Base-by-base conservation (phyloP, 2,329 filamentous ascomycete species). In the Cordyceps pruinosa region DNA sequence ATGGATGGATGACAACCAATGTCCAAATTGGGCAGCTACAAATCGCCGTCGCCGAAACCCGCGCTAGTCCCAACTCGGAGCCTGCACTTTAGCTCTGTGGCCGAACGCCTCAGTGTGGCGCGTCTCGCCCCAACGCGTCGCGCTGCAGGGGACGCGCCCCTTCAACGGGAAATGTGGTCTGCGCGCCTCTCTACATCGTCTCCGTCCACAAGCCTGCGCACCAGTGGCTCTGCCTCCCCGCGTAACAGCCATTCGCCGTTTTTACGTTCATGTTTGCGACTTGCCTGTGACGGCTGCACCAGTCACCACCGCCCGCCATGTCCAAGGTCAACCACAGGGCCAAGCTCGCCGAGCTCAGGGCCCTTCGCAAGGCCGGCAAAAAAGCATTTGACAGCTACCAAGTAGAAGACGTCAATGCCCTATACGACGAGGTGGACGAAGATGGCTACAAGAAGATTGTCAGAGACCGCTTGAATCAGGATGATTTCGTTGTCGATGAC, bases 401-500 rank as follows among this genome's bases (percentile, higher is more conserved):
- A 72, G 84, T 97, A 60, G 83, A 90, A 65, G 87, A 97, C 61
- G 88, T 89, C 65, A 83, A 87, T 62, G 85, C 89, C 64, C 78
- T 99, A 45, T 99, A 97, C 75, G 94, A 97, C 61, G 92, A 96
- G 66, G 91, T 99, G 48, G 92, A 97, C 68, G 94, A 99, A 66
- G 93, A 94, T 67, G 89, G 89, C 52, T 99, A 99, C 79, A 97
- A 97, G 77, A 95, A 95, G 71, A 87, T 97, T 63, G 91, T 99
- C 15, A 84, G 94, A 42, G 85, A 87, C 57, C 87, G 94, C 47
- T 79, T 99, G 52, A 89, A 97, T 68, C 81, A 96, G 66, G 94
- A 99, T 66, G 94, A 99, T 74, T 99, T 99, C 67, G 93, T 99
- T 53, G 92, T 99, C 59, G 94, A 97, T 76, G 94, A 99, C 75